phyloP scores from a whole-genome alignment of 495 filamentous ascomycete species.

The Mytilinidion resinicola region DNA sequence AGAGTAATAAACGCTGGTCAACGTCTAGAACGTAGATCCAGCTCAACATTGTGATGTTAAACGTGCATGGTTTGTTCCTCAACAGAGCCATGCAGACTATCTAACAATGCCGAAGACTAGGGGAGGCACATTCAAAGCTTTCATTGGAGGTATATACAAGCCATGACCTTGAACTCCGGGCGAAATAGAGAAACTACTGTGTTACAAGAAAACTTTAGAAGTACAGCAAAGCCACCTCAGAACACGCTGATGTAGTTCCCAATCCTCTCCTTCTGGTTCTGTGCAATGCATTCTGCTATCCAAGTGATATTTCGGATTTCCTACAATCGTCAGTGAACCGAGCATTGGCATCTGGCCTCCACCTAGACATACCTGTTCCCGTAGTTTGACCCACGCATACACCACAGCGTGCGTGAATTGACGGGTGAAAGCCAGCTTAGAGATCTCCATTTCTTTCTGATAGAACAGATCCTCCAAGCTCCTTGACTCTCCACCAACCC shows the following conservation, averaged over 20 bases:
- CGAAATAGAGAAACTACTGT: neutral
- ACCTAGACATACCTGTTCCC: constrained; percentile 76
- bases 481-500: constrained; percentile 35
- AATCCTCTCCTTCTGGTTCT: constrained; percentile 99
- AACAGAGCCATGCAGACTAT: no score
- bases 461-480: constrained; percentile 56
- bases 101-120: no score
- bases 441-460: constrained; percentile 98
- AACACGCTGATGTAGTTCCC: constrained; percentile 98
- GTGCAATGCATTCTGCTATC: constrained; percentile 99
- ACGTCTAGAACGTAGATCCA: no score
- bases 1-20: no score
- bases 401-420: constrained; percentile 95
- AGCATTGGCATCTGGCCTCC: neutral
- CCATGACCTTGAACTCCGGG: neutral
- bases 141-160: constrained; percentile 1
- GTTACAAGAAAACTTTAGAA: neutral
- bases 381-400: constrained; percentile 95
- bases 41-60: no score
- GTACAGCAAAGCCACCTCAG: constrained; percentile 32
- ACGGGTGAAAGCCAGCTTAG: constrained; percentile 87
- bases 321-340: constrained; percentile 40
- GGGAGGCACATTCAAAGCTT: no score
- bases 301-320: constrained; percentile 99
- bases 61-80: no score